Conservation (phyloP, 257 asterid genomes). For the Jacaranda mimosifolia region DNA sequence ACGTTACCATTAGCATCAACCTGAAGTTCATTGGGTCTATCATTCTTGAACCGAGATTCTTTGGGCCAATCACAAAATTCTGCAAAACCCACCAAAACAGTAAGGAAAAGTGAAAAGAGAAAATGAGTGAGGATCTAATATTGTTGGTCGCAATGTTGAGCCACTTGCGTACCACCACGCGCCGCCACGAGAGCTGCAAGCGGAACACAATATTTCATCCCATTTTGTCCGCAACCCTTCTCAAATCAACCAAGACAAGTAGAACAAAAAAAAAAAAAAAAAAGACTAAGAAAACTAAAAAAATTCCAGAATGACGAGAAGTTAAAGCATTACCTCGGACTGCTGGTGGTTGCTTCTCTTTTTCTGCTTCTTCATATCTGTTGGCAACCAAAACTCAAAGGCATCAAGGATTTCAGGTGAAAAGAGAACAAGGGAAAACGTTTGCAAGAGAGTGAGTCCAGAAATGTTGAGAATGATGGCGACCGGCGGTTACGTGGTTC, state of each 20-base stretch:
- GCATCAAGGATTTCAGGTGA: too few species aligned
- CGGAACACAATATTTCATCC: slow-evolving; percentile 66
- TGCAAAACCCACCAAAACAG: slow-evolving; percentile 29
- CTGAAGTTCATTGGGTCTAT: slow-evolving; percentile 44
- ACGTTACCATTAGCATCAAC: slow-evolving; percentile 55
- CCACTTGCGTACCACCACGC: slow-evolving; percentile 84
- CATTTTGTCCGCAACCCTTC: slow-evolving; percentile 56
- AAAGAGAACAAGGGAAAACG: neutral
- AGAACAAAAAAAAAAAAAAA: neutral
- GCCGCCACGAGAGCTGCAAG: slow-evolving; percentile 85
- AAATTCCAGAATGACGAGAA: neutral
- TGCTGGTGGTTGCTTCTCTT: slow-evolving; percentile 33
- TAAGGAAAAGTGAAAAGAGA: neutral
- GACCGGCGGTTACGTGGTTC: neutral
- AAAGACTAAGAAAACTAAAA: neutral
- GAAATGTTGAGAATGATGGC: neutral
- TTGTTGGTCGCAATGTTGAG: slow-evolving; percentile 59
- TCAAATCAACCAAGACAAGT: neutral
- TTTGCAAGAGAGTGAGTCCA: neutral
- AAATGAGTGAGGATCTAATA: neutral
- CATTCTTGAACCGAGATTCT: slow-evolving; percentile 61
- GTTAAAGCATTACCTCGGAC: slow-evolving; percentile 27
- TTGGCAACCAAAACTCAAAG: too few species aligned
- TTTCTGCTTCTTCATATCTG: slow-evolving; percentile 29
- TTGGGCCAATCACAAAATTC: slow-evolving; percentile 55